phyloP scores from a whole-genome alignment of 164 flowering plant species.

The Sextonia rubra region DNA sequence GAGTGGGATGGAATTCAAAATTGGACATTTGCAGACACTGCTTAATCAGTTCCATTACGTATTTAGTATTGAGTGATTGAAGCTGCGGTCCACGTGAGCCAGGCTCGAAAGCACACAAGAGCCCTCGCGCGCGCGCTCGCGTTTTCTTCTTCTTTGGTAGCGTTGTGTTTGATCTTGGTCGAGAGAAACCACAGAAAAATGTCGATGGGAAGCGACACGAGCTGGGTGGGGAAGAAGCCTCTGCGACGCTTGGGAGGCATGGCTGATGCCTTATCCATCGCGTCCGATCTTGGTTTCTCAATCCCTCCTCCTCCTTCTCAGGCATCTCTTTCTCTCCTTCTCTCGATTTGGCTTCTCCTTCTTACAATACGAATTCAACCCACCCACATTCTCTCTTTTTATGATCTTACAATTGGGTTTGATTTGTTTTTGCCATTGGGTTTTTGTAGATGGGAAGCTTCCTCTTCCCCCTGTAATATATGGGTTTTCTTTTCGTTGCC shows the following conservation, averaged over 20 bases:
- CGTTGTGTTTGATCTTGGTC: too few relatives aligned
- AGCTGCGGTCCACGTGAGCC: too few relatives aligned
- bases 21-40: too few relatives aligned
- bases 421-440: neutral
- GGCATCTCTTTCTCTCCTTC: neutral
- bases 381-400: neutral
- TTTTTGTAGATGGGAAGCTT: neutral
- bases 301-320: slow-evolving; percentile 32
- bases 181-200: slow-evolving; percentile 12
- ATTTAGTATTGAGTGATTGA: too few relatives aligned
- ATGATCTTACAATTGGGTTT: neutral
- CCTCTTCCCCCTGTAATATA: too few relatives aligned
- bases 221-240: slow-evolving; percentile 82
- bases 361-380: neutral
- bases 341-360: neutral
- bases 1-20: too few relatives aligned
- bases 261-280: slow-evolving; percentile 90
- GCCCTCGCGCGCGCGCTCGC: too few relatives aligned
- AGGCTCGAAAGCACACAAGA: too few relatives aligned
- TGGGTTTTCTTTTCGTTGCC: neutral
- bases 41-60: too few relatives aligned
- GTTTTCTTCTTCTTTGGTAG: too few relatives aligned
- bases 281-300: slow-evolving; percentile 78
- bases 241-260: slow-evolving; percentile 79
- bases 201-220: slow-evolving; percentile 53